Evolutionary conservation across 2,329 filamentous ascomycete species (phyloP), one percentile per base, ranked within the genome.

Genomic region (Beauveria medogensis): DNA sequence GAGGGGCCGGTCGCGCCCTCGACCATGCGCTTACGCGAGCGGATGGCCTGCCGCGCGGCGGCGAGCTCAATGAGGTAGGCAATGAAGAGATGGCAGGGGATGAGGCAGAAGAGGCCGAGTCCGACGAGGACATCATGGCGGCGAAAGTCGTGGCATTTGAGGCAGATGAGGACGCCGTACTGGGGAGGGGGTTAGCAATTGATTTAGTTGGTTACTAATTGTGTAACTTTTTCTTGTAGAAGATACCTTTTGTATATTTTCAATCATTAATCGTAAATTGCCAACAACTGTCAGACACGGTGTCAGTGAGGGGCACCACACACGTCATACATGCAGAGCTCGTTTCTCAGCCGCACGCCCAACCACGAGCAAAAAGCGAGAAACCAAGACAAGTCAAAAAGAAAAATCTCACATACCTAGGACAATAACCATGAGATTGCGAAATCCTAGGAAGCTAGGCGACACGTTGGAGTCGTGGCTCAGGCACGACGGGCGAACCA

Each of bases 371-470:
- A 2, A 26, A n/a, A 41, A 18, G 20, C 26, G 26, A 55, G 6
- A 20, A 46, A 22, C 10, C n/a, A 41, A 22, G 30, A 12, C 30
- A 34, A 34, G 24, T 3, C n/a, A 18, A 30, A 10, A 43, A 22
- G 22, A 22, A 22, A 46, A 50, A 9, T 2, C 2, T 6, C 10
- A 64, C 82, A 64, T 81, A 94, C 91, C 86, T 63, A 96, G 77
- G 43, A 97, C 91, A 69, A 97, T 87, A 44, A 96, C 90, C 91
- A 97, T 96, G 64, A 99, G 82, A 72, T 99, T 99, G 63, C 93
- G 82, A 71, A 99, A 97, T 0, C 94, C 94, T 18, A 96, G 77
- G 71, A 97, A 97, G 72, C 91, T 96, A 24, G 92, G 91, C 2
- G 86, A 79, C 12, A 78, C 78, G 51, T 83, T 76, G 2, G 91